Evolutionary conservation across 2,329 filamentous ascomycete species (phyloP).

Genomic region (Penicillium brasilianum): DNA sequence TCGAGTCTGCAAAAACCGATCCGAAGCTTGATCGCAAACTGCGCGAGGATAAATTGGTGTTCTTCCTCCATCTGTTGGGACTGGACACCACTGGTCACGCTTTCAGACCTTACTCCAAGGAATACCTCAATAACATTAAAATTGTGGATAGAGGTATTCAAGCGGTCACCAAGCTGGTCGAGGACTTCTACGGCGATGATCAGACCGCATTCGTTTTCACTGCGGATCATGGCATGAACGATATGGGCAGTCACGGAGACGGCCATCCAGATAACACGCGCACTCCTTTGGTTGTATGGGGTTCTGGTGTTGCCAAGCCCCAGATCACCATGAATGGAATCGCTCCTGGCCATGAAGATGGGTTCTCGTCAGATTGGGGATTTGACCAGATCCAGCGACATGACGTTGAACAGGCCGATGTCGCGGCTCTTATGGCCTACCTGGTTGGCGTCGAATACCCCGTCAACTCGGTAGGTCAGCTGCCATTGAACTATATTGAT

Average conservation of each 20-base stretch:
- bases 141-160: slow-evolving; percentile 88
- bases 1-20: slow-evolving; percentile 78
- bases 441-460: slow-evolving; percentile 86
- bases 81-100: slow-evolving; percentile 88
- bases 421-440: slow-evolving; percentile 95
- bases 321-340: slow-evolving; percentile 58
- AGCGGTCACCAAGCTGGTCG: slow-evolving; percentile 79
- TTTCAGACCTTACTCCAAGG: slow-evolving; percentile 88
- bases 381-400: slow-evolving; percentile 80
- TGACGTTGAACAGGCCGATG: slow-evolving; percentile 91
- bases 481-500: slow-evolving; percentile 82
- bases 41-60: slow-evolving; percentile 84
- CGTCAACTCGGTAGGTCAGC: slow-evolving; percentile 92
- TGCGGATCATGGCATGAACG: slow-evolving; percentile 98
- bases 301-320: slow-evolving; percentile 83
- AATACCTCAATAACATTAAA: slow-evolving; percentile 94
- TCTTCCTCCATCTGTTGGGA: slow-evolving; percentile 92
- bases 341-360: slow-evolving; percentile 84
- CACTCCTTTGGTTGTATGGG: slow-evolving; percentile 91
- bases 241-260: slow-evolving; percentile 98
- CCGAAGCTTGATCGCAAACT: slow-evolving; percentile 73
- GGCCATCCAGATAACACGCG: slow-evolving; percentile 96
- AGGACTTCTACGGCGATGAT: slow-evolving; percentile 81
- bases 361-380: slow-evolving; percentile 86
- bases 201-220: slow-evolving; percentile 97